These are phyloP conservation scores for Azolla pinnata DNA, from an alignment of 75 land plant species.

Conservation along the genomic window DNA sequence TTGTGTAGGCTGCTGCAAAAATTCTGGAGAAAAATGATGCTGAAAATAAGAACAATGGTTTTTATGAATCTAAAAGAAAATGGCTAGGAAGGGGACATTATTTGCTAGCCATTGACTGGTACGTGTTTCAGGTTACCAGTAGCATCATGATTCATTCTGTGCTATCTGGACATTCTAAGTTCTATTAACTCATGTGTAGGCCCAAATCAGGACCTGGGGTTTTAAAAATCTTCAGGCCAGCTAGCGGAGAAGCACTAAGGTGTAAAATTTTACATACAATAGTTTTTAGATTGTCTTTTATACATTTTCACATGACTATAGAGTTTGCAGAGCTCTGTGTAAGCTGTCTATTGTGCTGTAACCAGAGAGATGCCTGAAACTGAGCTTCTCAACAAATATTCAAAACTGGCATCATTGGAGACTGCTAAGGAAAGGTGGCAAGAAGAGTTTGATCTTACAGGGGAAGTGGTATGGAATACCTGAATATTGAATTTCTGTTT, in stretches of 20 bases:
- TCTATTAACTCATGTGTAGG: constrained; percentile 12
- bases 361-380: constrained; percentile 68
- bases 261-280: no score
- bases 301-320: no score
- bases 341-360: neutral
- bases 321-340: no score
- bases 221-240: constrained; percentile 68
- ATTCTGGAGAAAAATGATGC: constrained; percentile 50
- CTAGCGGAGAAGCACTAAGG: constrained; percentile 84
- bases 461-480: constrained; percentile 46
- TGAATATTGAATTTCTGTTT: no score
- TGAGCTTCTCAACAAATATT: constrained; percentile 65
- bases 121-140: no score
- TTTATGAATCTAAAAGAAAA: constrained; percentile 84
- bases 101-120: constrained; percentile 76
- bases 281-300: no score
- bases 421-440: constrained; percentile 67
- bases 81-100: constrained; percentile 84
- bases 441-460: constrained; percentile 68
- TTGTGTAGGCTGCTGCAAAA: constrained; percentile 47
- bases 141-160: no score
- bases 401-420: constrained; percentile 52
- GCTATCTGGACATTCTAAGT: neutral
- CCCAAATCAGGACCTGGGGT: constrained; percentile 37
- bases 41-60: constrained; percentile 47